Evolutionary conservation across 164 flowering plant species (phyloP).

Genomic region (Vitis labrusca): DNA sequence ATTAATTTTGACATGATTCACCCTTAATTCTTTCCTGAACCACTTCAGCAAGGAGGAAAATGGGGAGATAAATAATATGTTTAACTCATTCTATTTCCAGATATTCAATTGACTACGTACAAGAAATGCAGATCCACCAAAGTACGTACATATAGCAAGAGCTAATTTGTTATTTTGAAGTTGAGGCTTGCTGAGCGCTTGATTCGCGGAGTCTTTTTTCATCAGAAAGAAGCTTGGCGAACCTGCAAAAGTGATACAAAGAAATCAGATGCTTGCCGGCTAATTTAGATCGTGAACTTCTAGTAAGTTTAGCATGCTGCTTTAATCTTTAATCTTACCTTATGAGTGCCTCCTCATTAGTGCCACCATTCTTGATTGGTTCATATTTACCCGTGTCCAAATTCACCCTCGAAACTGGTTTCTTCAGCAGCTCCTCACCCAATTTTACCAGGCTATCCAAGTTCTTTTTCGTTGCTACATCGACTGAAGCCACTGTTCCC

Average conservation of each 20-base stretch:
- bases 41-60: too few species aligned
- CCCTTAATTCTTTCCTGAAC: too few species aligned
- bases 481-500: slow-evolving; percentile 31
- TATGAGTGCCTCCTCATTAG: slow-evolving; percentile 33
- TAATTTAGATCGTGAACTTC: too few species aligned
- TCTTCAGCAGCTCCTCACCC: slow-evolving; percentile 38
- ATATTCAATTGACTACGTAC: too few species aligned
- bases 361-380: slow-evolving; percentile 26
- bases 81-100: too few species aligned
- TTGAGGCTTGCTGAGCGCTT: not conserved
- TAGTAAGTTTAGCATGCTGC: not conserved
- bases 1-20: too few species aligned
- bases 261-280: too few species aligned
- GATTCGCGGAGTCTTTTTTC: slow-evolving; percentile 6
- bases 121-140: too few species aligned
- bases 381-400: slow-evolving; percentile 28
- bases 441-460: slow-evolving; percentile 31
- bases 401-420: slow-evolving; percentile 34
- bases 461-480: slow-evolving; percentile 36
- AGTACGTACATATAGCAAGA: too few species aligned
- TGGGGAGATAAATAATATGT: too few species aligned
- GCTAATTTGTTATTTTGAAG: not conserved
- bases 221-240: slow-evolving; percentile 5
- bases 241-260: slow-evolving; percentile 3
- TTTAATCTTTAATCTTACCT: slow-evolving; percentile 10